Base-by-base conservation (phyloP, 148 eudicot species). In the Heliosperma pusillum region DNA sequence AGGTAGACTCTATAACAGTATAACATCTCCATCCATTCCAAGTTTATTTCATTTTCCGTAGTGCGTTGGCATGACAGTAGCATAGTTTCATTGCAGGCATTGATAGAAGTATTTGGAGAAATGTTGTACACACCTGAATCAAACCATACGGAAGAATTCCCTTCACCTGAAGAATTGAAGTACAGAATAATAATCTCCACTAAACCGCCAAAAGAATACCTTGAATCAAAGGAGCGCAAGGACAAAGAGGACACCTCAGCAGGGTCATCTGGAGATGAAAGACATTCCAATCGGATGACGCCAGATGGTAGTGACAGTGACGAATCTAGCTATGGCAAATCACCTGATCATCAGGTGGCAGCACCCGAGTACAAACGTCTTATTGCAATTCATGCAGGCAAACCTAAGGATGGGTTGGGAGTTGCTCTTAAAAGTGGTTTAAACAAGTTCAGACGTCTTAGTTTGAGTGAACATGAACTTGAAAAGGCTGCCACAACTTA, bases 171-270 rank as follows among this genome's bases (percentile, higher is more conserved):
- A 71, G 83, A 68, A 40, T 74, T 91, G 64, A 91, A 91, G 81
- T 74, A 82, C 55, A 81, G 77, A 57, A 78, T 91, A 26, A 81
- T 91, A 74, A 86, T 91, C 68, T 91, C 97, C 27, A 91, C 97
- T 1, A 91, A 91, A 80, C 97, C 91, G 21, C 97, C 97, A 17
- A 86, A 91, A 84, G 97, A 91, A 78, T 87, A 89, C 83, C 89
- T 91, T 1, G 89, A 86, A 70, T 27, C 81, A 42, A 88, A 88
- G 80, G 74, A 80, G 25, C 67, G 45, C 82, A 85, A 77, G 59
- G 85, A 79, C 26, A 78, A 86, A 50, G 75, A 66, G 67, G 76
- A 59, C 40, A 19, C 78, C 50, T 83, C 87, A 25, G 65, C 82
- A 36, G 85, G 74, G 76, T 86, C 84, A 36, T 84, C 88, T 70